phyloP scores from a whole-genome alignment of 352 stramenopile species.

The Pythium rishiriense region DNA sequence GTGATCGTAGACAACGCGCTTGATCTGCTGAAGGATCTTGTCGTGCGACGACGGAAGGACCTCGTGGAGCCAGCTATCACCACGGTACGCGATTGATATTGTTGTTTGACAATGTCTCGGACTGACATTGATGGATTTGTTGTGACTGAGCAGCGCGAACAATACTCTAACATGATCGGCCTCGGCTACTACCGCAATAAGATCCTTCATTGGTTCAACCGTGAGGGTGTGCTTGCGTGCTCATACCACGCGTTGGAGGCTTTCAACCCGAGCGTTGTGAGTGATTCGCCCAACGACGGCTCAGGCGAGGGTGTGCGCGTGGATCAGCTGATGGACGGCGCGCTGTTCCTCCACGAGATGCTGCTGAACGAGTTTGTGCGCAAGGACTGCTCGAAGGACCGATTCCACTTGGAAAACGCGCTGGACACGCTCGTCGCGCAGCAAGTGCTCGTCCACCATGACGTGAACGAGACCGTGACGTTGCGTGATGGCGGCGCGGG shows the following conservation, averaged over 20 bases:
- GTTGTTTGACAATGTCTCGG: background rate
- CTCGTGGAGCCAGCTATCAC: constrained; percentile 79
- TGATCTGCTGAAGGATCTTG: constrained; percentile 64
- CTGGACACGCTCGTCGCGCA: constrained; percentile 43
- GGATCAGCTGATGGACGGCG: constrained; percentile 56
- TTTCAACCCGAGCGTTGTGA: constrained; percentile 28
- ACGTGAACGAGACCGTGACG: constrained; percentile 10
- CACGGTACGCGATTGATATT: constrained; percentile 45
- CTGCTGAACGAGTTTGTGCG: constrained; percentile 80
- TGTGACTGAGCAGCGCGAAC: constrained; percentile 48
- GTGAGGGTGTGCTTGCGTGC: constrained; percentile 75
- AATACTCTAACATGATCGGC: constrained; percentile 87
- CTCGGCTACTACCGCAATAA: constrained; percentile 89
- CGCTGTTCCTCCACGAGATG: constrained; percentile 77
- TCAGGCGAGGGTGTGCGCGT: constrained; percentile 32
- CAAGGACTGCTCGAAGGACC: constrained; percentile 56
- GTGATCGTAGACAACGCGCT: constrained; percentile 69
- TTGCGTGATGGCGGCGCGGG: constrained; percentile 14
- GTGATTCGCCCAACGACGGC: background rate
- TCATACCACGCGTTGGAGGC: constrained; percentile 67
- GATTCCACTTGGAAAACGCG: constrained; percentile 39
- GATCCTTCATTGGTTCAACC: constrained; percentile 84
- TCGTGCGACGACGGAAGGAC: constrained; percentile 71
- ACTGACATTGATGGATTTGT: background rate
- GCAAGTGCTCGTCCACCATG: constrained; percentile 35